Conservation (phyloP, 1,284 basidiomycete genomes). For the Farysia itapuensis region DNA sequence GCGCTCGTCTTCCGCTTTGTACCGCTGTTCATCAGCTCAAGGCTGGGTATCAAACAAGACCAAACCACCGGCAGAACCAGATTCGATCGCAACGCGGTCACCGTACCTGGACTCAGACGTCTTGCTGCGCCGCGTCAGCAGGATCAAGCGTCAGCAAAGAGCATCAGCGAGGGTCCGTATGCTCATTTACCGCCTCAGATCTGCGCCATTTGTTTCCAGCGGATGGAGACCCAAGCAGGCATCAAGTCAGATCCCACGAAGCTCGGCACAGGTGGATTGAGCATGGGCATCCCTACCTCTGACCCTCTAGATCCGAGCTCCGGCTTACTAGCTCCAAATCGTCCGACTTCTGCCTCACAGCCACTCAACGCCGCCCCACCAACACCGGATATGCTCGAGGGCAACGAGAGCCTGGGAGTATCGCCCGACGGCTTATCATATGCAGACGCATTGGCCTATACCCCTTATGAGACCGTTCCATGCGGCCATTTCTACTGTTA, state of each 20-base stretch:
- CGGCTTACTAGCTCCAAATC: slow-evolving; percentile 22
- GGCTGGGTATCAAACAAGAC: slow-evolving; percentile 39
- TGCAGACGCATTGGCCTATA: slow-evolving; percentile 44
- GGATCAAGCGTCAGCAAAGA: slow-evolving; percentile 1
- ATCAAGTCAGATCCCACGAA: slow-evolving; percentile 22
- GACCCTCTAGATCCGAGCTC: slow-evolving; percentile 51
- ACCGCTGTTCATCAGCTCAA: slow-evolving; percentile 25
- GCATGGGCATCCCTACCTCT: slow-evolving; percentile 45
- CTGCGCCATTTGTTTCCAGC: slow-evolving; percentile 54
- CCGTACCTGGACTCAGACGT: slow-evolving; percentile 7
- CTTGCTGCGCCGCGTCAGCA: not conserved
- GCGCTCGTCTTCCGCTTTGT: slow-evolving; percentile 50
- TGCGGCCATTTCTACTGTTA: slow-evolving; percentile 57
- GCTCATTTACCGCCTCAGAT: slow-evolving; percentile 39
- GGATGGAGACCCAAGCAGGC: slow-evolving; percentile 41
- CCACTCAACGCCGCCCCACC: slow-evolving; percentile 24
- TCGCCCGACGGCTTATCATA: slow-evolving; percentile 49
- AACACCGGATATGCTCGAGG: too few relatives aligned
- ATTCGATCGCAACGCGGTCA: slow-evolving; percentile 10
- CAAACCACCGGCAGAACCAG: slow-evolving; percentile 6
- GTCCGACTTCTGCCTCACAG: slow-evolving; percentile 10
- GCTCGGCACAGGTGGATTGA: slow-evolving; percentile 25
- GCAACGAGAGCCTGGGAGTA: slow-evolving; percentile 19
- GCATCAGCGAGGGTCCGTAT: slow-evolving; percentile 30
- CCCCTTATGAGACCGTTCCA: slow-evolving; percentile 52